Evolutionary conservation across 1,139 yeast species (phyloP).

Genomic region (Candida dubliniensis): DNA sequence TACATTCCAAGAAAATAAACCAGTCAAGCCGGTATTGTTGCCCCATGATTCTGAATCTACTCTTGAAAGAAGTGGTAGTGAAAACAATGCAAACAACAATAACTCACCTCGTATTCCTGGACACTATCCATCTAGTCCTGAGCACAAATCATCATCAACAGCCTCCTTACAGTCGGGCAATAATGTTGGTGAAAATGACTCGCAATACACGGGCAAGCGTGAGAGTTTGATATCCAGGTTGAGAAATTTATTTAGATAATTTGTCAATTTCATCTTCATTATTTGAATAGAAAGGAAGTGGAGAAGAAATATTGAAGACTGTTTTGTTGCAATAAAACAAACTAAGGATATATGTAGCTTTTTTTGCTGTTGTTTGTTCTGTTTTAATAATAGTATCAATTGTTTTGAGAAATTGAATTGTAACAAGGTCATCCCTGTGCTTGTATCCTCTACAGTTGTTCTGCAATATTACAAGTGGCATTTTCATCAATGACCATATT

Average conservation of each 20-base stretch:
- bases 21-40: constrained; percentile 14
- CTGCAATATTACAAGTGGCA: not conserved
- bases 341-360: too few species aligned
- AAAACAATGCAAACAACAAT: not conserved
- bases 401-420: too few species aligned
- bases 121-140: constrained; percentile 22
- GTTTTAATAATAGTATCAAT: too few species aligned
- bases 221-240: constrained; percentile 35
- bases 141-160: constrained; percentile 8
- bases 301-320: not conserved
- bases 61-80: constrained; percentile 4
- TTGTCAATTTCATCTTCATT: constrained; percentile 2
- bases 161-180: constrained; percentile 4
- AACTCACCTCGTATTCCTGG: constrained; percentile 24
- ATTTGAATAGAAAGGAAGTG: not conserved
- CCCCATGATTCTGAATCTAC: constrained; percentile 16
- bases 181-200: constrained; percentile 2
- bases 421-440: not conserved
- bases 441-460: not conserved
- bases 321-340: not conserved
- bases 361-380: too few species aligned
- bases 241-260: constrained; percentile 35
- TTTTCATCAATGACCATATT: not conserved
- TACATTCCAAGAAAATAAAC: constrained; percentile 5
- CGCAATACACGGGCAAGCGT: constrained; percentile 16